Conservation (phyloP, 2,329 filamentous ascomycete genomes). For the Immersiporthe knoxdaviesiana region DNA sequence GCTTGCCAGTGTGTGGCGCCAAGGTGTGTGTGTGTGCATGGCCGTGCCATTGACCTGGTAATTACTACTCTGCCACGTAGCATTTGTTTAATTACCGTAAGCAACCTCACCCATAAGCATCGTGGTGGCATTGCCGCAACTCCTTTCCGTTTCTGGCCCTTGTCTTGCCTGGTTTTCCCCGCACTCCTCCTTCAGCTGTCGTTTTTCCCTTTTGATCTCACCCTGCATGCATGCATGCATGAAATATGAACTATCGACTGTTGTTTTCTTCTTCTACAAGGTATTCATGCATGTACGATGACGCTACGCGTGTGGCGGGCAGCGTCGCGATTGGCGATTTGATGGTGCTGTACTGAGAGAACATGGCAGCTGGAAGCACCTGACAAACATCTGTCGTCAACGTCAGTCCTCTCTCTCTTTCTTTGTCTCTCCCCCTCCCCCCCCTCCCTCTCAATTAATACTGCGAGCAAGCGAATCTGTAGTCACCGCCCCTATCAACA, state of each 20-base stretch:
- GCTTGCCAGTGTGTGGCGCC: background rate
- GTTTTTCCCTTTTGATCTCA: background rate
- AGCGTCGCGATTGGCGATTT: background rate
- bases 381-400: background rate
- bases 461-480: background rate
- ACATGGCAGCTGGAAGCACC: background rate
- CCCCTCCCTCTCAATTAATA: no score
- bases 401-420: background rate
- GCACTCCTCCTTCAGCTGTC: background rate
- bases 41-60: no score
- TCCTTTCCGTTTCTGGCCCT: background rate
- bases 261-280: background rate
- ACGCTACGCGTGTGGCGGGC: background rate
- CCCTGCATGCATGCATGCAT: background rate
- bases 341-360: background rate
- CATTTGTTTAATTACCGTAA: no score
- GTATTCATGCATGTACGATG: background rate
- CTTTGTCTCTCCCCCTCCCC: no score
- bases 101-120: background rate
- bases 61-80: background rate
- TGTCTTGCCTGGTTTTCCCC: background rate
- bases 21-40: background rate
- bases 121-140: background rate
- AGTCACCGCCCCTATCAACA: background rate
- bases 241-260: slow-evolving; percentile 1